Conservation (phyloP, 73 alveolate genomes). For the Tetrahymena elliotti region DNA sequence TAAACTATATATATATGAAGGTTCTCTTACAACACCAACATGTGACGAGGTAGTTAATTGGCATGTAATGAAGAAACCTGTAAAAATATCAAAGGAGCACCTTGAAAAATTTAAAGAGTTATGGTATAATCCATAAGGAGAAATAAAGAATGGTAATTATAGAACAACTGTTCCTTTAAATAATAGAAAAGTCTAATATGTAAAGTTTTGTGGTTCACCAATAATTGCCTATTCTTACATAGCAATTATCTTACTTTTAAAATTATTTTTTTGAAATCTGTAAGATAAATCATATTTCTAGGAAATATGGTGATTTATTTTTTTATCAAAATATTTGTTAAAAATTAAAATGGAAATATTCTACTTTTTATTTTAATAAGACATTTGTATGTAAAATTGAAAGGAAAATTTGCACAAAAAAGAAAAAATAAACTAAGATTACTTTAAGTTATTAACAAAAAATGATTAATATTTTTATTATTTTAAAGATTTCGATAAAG, state of each 20-base stretch:
- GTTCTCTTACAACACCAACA: background rate
- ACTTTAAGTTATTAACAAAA: too few species aligned
- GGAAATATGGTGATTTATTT: too few species aligned
- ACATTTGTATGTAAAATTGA: too few species aligned
- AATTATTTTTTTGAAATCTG: background rate
- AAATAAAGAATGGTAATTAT: background rate
- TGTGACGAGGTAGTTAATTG: background rate
- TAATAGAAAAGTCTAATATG: background rate
- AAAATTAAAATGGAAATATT: too few species aligned
- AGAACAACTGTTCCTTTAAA: background rate
- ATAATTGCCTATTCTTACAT: background rate
- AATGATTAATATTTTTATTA: too few species aligned
- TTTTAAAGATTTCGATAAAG: too few species aligned
- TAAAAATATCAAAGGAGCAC: background rate
- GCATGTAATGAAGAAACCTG: background rate
- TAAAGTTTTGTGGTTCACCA: background rate
- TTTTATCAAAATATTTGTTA: too few species aligned
- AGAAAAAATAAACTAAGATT: too few species aligned
- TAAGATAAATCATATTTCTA: too few species aligned
- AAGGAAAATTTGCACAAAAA: too few species aligned
- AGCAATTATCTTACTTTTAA: background rate
- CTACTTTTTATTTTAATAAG: too few species aligned
- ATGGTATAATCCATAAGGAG: background rate
- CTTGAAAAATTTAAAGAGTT: background rate
- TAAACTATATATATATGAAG: background rate